phyloP scores from a whole-genome alignment of 2,329 filamentous ascomycete species.

The Scytalidium lignicola region DNA sequence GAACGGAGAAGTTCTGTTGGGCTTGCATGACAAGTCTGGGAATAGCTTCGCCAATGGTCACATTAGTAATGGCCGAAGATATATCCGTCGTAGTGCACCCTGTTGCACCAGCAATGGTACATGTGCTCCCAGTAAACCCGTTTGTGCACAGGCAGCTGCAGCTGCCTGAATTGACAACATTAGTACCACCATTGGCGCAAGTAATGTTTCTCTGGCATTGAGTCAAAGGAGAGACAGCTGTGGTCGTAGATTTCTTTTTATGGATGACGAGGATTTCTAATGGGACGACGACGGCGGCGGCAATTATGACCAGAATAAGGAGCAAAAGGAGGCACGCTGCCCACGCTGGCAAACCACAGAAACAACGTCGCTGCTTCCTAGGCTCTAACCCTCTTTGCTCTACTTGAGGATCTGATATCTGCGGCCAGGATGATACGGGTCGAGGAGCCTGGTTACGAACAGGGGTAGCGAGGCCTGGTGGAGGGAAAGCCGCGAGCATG shows the following conservation, averaged over 20 bases:
- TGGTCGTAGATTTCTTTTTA: constrained; percentile 31
- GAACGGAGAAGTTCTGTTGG: constrained; percentile 66
- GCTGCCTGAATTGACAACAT: constrained; percentile 58
- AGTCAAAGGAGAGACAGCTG: constrained; percentile 10
- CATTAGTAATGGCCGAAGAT: constrained; percentile 45
- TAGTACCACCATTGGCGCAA: constrained; percentile 68
- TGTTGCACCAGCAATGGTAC: constrained; percentile 43
- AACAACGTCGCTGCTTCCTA: constrained; percentile 50
- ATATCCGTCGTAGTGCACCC: constrained; percentile 47
- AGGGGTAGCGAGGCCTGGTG: constrained; percentile 47
- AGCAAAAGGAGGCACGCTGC: constrained; percentile 63
- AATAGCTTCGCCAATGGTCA: constrained; percentile 76
- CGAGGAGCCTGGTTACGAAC: constrained; percentile 33
- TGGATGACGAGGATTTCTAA: constrained; percentile 58
- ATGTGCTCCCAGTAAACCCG: constrained; percentile 69
- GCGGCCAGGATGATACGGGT: constrained; percentile 29
- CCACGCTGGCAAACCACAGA: constrained; percentile 82
- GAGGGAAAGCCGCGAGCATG: constrained; percentile 62
- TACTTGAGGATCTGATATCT: constrained; percentile 14
- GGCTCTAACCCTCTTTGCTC: constrained; percentile 16
- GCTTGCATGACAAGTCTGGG: constrained; percentile 66
- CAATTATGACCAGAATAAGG: constrained; percentile 65
- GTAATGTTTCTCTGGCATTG: constrained; percentile 55
- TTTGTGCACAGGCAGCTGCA: constrained; percentile 89
- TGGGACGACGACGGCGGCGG: constrained; percentile 79